phyloP scores from a whole-genome alignment of 148 eudicot species.

The Fagopyrum esculentum region DNA sequence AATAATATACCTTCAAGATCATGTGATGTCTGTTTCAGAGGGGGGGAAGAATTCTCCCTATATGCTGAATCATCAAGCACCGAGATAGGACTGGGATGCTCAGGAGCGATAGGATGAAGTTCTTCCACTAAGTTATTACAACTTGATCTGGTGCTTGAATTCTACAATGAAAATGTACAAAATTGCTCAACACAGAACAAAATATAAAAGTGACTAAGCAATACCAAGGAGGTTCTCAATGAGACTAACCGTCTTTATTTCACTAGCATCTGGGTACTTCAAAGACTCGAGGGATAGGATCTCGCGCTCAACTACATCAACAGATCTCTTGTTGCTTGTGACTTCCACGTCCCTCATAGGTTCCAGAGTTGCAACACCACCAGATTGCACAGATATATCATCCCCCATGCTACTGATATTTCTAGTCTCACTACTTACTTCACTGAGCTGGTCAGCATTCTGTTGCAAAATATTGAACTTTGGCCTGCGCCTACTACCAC shows the following conservation, averaged over 20 bases:
- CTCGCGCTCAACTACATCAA: conserved; percentile 25
- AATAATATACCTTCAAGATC: conserved; percentile 41
- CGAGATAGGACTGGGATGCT: conserved; percentile 82
- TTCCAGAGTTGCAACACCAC: conserved; percentile 21
- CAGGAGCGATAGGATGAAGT: conserved; percentile 32
- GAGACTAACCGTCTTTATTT: conserved; percentile 34
- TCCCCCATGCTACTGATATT: conserved; percentile 32
- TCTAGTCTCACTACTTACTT: conserved; percentile 28
- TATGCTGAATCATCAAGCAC: conserved; percentile 59
- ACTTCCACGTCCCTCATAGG: conserved; percentile 28
- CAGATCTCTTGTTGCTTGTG: conserved; percentile 21
- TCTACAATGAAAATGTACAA: conserved; percentile 29
- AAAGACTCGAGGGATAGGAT: conserved; percentile 27
- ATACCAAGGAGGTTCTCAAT: neutral
- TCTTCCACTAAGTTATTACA: conserved; percentile 32
- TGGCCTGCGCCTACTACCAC: conserved; percentile 52
- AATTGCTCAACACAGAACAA: neutral
- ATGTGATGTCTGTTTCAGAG: conserved; percentile 42
- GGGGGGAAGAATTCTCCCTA: conserved; percentile 59
- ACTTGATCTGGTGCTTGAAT: conserved; percentile 26
- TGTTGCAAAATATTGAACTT: conserved; percentile 33
- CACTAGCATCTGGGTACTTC: conserved; percentile 20
- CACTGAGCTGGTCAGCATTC: conserved; percentile 40
- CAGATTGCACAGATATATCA: conserved; percentile 24
- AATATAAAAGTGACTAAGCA: neutral